phyloP scores from a whole-genome alignment of 2,329 filamentous ascomycete genomes.

The Monosporascus sp. region DNA sequence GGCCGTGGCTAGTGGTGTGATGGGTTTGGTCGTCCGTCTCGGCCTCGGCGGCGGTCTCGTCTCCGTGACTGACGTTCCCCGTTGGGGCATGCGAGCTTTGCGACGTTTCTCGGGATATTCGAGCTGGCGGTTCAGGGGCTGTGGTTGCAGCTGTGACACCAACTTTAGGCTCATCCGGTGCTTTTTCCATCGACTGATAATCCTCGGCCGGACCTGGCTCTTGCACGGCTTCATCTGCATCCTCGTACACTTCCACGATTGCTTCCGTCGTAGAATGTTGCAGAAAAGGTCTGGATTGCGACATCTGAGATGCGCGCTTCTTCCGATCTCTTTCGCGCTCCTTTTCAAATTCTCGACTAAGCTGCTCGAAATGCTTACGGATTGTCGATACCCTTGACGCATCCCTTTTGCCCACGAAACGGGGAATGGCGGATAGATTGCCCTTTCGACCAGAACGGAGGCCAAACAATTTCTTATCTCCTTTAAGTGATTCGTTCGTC shows the following conservation, averaged over 20 bases:
- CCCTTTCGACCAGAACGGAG: slow-evolving; percentile 62
- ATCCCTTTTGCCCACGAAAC: slow-evolving; percentile 72
- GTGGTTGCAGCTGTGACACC: slow-evolving; percentile 12
- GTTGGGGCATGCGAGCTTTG: slow-evolving; percentile 14
- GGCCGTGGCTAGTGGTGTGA: slow-evolving; percentile 47
- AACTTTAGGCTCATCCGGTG: slow-evolving; percentile 28
- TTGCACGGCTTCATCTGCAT: slow-evolving; percentile 87
- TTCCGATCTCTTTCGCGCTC: slow-evolving; percentile 83
- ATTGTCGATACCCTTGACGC: slow-evolving; percentile 82
- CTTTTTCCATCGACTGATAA: slow-evolving; percentile 38
- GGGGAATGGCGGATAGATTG: slow-evolving; percentile 74
- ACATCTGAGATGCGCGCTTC: slow-evolving; percentile 71
- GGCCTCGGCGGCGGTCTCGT: slow-evolving; percentile 31
- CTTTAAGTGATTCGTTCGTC: slow-evolving; percentile 39
- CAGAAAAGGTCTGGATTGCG: slow-evolving; percentile 69
- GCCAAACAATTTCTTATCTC: slow-evolving; percentile 64
- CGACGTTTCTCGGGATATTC: slow-evolving; percentile 5
- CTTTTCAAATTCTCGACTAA: slow-evolving; percentile 94
- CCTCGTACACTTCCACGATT: slow-evolving; percentile 91
- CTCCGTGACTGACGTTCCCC: slow-evolving; percentile 20
- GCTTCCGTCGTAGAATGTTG: slow-evolving; percentile 91
- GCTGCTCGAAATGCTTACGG: slow-evolving; percentile 91
- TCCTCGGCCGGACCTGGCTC: slow-evolving; percentile 67
- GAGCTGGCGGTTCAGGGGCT: slow-evolving; percentile 5
- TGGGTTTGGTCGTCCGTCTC: slow-evolving; percentile 40